Evolutionary conservation across 169 alveolate species (phyloP).

Genomic region (Theileria orientalis): DNA sequence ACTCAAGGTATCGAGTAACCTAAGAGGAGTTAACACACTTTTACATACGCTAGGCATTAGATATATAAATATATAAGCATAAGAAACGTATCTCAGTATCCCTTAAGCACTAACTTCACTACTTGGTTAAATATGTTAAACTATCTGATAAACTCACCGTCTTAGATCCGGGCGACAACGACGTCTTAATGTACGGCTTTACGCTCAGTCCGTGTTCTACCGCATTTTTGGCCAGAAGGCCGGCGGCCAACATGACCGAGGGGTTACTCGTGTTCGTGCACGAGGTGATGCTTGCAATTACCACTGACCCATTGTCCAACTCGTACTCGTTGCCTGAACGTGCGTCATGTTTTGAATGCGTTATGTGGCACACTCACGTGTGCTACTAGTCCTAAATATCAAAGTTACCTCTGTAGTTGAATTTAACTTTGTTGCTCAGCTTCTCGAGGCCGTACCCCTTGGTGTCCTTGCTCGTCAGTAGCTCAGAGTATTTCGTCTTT

Average conservation of each 20-base stretch:
- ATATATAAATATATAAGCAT: no score
- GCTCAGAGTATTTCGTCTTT: slow-evolving; percentile 83
- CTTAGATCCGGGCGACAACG: slow-evolving; percentile 93
- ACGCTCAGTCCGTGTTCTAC: slow-evolving; percentile 87
- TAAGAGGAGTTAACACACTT: slow-evolving; percentile 59
- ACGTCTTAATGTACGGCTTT: slow-evolving; percentile 90
- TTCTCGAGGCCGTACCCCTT: slow-evolving; percentile 82
- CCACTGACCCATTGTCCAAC: slow-evolving; percentile 91
- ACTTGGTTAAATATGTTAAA: no score
- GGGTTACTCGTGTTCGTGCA: slow-evolving; percentile 97
- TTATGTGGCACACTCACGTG: slow-evolving; percentile 52
- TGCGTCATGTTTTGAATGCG: neutral
- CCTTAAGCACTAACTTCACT: no score
- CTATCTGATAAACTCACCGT: slow-evolving; percentile 53
- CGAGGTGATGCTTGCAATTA: slow-evolving; percentile 93
- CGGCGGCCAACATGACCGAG: slow-evolving; percentile 96
- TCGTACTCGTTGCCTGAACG: slow-evolving; percentile 58
- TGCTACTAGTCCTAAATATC: slow-evolving; percentile 47
- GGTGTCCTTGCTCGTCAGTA: slow-evolving; percentile 77
- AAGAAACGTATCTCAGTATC: no score
- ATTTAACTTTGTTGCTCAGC: slow-evolving; percentile 15
- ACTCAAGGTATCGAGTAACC: slow-evolving; percentile 70
- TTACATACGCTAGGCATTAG: no score
- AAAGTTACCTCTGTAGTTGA: slow-evolving; percentile 51
- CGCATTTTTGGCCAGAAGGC: slow-evolving; percentile 92